These are phyloP conservation scores for Pythium chondricola DNA, from an alignment of 352 stramenopile genomes.

Conservation along the genomic window DNA sequence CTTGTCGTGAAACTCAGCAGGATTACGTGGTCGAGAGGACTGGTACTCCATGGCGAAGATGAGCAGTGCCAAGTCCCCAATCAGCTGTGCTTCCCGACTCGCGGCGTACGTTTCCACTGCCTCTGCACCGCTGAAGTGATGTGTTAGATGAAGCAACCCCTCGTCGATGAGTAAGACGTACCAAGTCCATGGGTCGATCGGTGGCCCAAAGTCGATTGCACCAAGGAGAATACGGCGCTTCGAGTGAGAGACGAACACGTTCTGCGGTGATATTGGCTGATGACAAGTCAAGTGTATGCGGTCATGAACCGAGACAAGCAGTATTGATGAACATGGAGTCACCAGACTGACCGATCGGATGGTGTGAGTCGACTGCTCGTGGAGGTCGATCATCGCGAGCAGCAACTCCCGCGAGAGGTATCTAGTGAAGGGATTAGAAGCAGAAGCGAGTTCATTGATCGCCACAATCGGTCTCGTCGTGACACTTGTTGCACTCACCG, in stretches of 20 bases:
- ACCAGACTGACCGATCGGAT: conserved; percentile 7
- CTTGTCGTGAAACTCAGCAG: conserved; percentile 5
- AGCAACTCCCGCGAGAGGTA: conserved; percentile 19
- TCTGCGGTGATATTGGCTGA: conserved; percentile 10
- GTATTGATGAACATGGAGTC: too few species aligned
- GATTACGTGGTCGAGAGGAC: conserved; percentile 9
- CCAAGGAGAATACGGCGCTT: conserved; percentile 17
- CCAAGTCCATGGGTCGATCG: conserved; percentile 1
- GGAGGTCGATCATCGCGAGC: conserved; percentile 22
- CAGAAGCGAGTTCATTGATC: too few species aligned
- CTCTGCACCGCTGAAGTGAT: background rate
- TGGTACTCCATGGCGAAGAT: conserved; percentile 13
- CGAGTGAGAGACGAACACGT: conserved; percentile 17
- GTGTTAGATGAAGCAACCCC: background rate
- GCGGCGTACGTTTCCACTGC: background rate
- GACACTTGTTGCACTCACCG: background rate
- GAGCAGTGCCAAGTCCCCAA: conserved; percentile 10
- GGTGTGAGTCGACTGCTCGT: conserved; percentile 23
- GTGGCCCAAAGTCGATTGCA: conserved; percentile 8
- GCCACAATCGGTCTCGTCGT: too few species aligned
- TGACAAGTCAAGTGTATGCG: background rate
- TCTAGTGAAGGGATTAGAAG: too few species aligned
- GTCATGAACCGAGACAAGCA: too few species aligned
- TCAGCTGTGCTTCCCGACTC: conserved; percentile 5
- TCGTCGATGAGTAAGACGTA: conserved; percentile 3